Conservation (phyloP, 2,329 filamentous ascomycete species). For the Nothopassalora personata region DNA sequence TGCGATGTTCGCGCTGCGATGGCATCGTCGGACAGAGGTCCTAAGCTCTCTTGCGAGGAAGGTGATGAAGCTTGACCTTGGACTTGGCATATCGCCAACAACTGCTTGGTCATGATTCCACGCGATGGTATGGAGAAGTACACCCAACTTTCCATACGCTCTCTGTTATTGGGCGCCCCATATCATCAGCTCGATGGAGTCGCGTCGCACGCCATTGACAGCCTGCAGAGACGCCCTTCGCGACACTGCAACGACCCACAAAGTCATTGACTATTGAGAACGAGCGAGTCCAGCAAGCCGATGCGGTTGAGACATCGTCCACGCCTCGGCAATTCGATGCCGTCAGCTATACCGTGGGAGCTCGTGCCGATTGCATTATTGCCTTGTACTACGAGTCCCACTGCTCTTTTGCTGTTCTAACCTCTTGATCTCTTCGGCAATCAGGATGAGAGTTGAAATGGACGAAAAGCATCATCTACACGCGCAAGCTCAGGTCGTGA, state of each 20-base stretch:
- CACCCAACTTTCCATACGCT: not conserved
- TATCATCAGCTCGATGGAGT: not conserved
- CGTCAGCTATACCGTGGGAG: not conserved
- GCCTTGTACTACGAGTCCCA: not conserved
- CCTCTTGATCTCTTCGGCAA: not conserved
- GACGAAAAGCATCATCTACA: not conserved
- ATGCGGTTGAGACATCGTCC: not conserved
- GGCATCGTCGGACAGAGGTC: not conserved
- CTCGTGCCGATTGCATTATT: not conserved
- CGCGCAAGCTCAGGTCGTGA: constrained; percentile 7
- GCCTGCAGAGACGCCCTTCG: not conserved
- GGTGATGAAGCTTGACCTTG: not conserved
- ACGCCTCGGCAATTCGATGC: not conserved
- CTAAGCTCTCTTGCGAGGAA: not conserved
- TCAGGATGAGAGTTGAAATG: not conserved
- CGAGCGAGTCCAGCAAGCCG: not conserved
- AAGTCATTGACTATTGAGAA: not conserved
- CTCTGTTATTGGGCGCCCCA: not conserved
- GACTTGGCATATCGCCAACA: not conserved
- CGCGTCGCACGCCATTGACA: not conserved
- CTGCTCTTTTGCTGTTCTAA: not conserved
- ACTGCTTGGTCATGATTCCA: not conserved
- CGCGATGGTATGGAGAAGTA: not conserved
- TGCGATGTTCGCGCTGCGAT: not conserved
- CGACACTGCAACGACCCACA: not conserved